Conservation (phyloP, 352 stramenopile species). For the Globisporangium splendens region DNA sequence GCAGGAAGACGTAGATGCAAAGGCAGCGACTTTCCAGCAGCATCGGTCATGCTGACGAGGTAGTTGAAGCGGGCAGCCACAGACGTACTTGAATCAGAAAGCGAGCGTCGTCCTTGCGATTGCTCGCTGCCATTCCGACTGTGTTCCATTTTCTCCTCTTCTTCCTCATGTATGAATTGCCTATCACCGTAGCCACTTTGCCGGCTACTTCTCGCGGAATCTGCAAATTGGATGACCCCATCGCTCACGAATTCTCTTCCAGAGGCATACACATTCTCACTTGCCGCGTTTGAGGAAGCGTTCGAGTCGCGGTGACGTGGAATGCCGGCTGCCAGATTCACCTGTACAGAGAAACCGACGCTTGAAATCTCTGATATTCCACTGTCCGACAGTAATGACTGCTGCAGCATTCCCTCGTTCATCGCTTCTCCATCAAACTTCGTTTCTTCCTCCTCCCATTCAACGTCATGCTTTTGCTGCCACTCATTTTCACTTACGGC, state of each 20-base stretch:
- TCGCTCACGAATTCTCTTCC: too few relatives aligned
- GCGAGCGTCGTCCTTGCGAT: slow-evolving; percentile 2
- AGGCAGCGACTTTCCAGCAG: slow-evolving; percentile 34
- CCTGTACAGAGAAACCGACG: slow-evolving; percentile 40
- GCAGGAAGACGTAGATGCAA: slow-evolving; percentile 40
- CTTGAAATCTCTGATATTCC: slow-evolving; percentile 37
- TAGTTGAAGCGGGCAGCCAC: slow-evolving; percentile 44
- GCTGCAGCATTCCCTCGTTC: slow-evolving; percentile 11
- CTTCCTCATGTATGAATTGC: too few relatives aligned
- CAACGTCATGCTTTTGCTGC: too few relatives aligned
- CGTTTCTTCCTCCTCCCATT: too few relatives aligned
- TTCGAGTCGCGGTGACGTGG: slow-evolving; percentile 3
- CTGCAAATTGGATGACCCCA: too few relatives aligned
- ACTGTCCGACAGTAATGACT: slow-evolving; percentile 22
- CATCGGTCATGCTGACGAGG: slow-evolving; percentile 43
- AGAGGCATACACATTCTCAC: too few relatives aligned
- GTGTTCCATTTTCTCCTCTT: too few relatives aligned
- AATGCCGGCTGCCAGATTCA: slow-evolving; percentile 32
- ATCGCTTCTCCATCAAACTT: too few relatives aligned
- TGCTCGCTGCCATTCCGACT: not conserved
- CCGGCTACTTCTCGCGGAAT: not conserved
- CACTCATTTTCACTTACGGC: too few relatives aligned
- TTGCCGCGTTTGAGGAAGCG: too few relatives aligned
- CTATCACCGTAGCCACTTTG: too few relatives aligned
- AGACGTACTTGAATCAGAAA: slow-evolving; percentile 44